Base-by-base conservation (phyloP, 225 moss, liverwort and hornwort genomes). In the Sphagnum tenellum region DNA sequence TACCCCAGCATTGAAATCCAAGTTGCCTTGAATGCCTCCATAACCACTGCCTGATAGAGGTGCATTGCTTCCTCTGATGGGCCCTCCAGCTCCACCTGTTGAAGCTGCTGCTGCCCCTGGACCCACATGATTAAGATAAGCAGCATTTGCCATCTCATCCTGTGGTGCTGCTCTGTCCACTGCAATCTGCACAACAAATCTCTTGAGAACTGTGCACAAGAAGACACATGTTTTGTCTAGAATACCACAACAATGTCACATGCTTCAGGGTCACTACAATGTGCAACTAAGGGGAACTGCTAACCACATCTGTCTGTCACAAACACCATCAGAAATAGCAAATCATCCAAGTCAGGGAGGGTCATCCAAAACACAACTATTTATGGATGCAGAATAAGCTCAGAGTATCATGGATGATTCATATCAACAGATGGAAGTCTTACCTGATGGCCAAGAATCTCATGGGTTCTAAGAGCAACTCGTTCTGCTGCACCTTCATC, bases 401-500 rank as follows among this genome's bases (percentile, higher is more conserved):
- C 29, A 29, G 29, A 29, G 1, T 29, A 29, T 52, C 6, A 9
- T 52, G 9, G 9, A 52, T 52, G 6, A 52, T 6, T 52, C 52
- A 52, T 5, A 52, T 5, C 7, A 5, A 52, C 52, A 52, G 52
- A 52, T 52, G 52, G 2, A 52, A 52, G 52, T 52, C 9, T 5
- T 52, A 90, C 91, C 91, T 89, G 94, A 69, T 95, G 94, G 11
- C 94, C 94, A 67, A 95, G 91, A 75, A 95, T 92, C 78, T 95
- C 94, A 73, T 95, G 94, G 64, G 82, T 86, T 69, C 91, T 77
- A 5, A 91, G 74, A 55, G 94, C 87, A 61, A 95, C 94, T 62
- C 94, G 87, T 72, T 95, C 91, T 57, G 94, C 91, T 55, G 94
- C 94, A 61, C 94, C 94, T 72, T 95, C 94, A 69, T 95, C 94